Base-by-base conservation (phyloP, 768 basidiomycete species). In the Cyclocybe cylindracea region DNA sequence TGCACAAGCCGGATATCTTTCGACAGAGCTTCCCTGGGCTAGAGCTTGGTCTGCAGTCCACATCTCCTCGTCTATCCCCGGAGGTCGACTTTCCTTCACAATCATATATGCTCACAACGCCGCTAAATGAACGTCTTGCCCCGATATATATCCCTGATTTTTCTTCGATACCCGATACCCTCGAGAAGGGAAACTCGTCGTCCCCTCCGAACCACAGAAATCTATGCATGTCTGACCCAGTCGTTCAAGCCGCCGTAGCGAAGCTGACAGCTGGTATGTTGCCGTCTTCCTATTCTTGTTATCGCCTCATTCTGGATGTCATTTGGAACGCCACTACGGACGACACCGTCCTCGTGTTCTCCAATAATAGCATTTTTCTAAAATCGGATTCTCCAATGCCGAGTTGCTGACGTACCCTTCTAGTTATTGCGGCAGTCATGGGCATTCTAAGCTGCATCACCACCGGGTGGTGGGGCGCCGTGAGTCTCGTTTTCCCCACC, bases 391-490 rank as follows among this genome's bases (percentile, higher is more conserved):
- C 24, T 24, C 24, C 24, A 24, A 2, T 24, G 24, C 24, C 24
- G 19, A 18, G 24, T 54, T 44, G 39, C 48, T 61, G 44, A 60
- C 39, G 41, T 56, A 39, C n/a, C 53, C 34, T 32, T 46, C 5
- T 58, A 91, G 88, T 78, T 16, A 84, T 89, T 63, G 68, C 81
- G 0, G 74, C 85, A 2, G 72, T 78, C 7, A 83, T 82, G 71
- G 94, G 94, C 7, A 66, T 91, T 45, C 71, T 96, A 33, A 78
- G 83, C 32, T 89, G 89, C 55, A 62, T 94, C 33, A 93, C 91
- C 2, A 85, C 87, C 10, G 90, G 82, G 2, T 94, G 85, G 82
- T 96, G 94, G 94, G 87, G 89, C 49, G 78, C 86, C 47, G 87
- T 89, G 67, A 66, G 86, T 74, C 11, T 14, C 14, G 44, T 48